Percentiles rank a stretch among this genome's conserved stretches.
phyloP scores from a whole-genome alignment of 225 moss, liverwort and hornwort genomes.

The Asterella californica region DNA sequence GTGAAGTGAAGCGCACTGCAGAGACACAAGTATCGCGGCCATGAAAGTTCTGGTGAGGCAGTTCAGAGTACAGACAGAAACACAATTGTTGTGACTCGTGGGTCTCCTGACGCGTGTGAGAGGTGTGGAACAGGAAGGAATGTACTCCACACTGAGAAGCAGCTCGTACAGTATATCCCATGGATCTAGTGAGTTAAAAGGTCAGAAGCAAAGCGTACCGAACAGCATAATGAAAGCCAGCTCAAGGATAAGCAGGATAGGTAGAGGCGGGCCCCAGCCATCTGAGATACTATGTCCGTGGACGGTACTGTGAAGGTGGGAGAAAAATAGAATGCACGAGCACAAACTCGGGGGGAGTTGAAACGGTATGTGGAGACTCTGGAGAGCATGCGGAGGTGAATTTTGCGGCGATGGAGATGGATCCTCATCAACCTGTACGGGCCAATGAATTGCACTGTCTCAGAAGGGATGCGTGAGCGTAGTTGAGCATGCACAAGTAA shows the following conservation, averaged over 20 bases:
- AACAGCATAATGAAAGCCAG: neutral
- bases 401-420: too few species aligned
- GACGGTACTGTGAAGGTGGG: neutral
- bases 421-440: neutral
- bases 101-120: too few species aligned
- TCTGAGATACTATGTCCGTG: neutral
- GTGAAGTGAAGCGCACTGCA: too few species aligned
- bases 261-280: constrained; percentile 2
- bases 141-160: neutral
- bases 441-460: neutral
- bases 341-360: neutral
- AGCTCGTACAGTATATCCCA: too few species aligned
- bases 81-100: too few species aligned
- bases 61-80: too few species aligned
- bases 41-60: too few species aligned
- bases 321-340: neutral
- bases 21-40: too few species aligned
- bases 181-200: neutral
- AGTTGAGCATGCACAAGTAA: neutral
- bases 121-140: neutral
- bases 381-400: neutral
- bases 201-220: neutral
- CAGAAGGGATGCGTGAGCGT: neutral
- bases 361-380: neutral
- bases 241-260: neutral